These are phyloP conservation scores for Botrytis aclada DNA, from an alignment of 2,329 filamentous ascomycete genomes.

Conservation along the genomic window DNA sequence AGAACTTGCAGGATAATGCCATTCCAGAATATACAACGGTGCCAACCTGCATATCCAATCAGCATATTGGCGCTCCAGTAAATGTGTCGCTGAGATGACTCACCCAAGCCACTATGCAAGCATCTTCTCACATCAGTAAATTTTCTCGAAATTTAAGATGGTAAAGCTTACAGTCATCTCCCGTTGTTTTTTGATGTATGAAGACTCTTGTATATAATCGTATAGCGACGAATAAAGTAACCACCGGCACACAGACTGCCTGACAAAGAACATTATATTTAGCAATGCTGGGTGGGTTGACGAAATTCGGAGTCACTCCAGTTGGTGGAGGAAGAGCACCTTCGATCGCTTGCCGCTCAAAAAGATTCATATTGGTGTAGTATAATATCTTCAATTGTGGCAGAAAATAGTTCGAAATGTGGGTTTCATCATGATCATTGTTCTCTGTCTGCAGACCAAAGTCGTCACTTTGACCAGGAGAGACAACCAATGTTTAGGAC, in stretches of 20 bases:
- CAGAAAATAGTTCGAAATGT: neutral
- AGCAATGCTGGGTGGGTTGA: neutral
- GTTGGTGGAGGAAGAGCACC: neutral
- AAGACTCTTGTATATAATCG: neutral
- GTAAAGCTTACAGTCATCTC: neutral
- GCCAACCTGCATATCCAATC: neutral
- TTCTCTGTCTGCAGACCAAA: neutral
- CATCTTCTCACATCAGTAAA: neutral
- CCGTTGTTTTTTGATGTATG: neutral
- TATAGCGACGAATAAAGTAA: neutral
- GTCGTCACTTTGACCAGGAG: neutral
- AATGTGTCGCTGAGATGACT: too few relatives aligned
- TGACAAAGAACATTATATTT: conserved; percentile 5
- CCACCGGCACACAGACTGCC: neutral
- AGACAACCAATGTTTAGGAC: neutral
- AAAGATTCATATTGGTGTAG: neutral
- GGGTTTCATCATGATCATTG: neutral
- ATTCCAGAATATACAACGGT: neutral
- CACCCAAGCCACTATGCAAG: neutral
- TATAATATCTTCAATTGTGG: too few relatives aligned
- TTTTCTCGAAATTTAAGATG: neutral
- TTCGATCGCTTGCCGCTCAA: neutral
- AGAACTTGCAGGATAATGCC: neutral
- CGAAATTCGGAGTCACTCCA: conserved; percentile 2
- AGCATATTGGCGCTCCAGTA: neutral